Conservation (phyloP, 176 grass and related monocot genomes). For the Aegilops umbellulata region DNA sequence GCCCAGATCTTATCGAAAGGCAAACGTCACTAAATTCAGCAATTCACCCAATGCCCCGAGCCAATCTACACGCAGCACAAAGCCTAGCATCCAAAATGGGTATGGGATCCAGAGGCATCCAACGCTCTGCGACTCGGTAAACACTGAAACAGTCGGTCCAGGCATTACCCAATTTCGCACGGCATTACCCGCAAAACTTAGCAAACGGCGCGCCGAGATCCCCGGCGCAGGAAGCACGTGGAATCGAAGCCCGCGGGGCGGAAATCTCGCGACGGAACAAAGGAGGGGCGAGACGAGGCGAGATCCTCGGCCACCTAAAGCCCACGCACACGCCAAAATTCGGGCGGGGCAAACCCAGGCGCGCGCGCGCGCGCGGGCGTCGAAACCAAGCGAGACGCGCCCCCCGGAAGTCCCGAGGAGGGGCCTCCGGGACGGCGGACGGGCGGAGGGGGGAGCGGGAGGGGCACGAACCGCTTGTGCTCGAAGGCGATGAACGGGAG, state of each 20-base stretch:
- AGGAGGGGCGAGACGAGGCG: background rate
- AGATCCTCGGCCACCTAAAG: background rate
- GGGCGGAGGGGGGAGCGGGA: background rate
- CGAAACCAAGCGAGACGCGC: background rate
- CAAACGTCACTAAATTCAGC: constrained; percentile 36
- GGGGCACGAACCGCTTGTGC: constrained; percentile 71
- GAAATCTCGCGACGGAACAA: background rate
- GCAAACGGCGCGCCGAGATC: constrained; percentile 22
- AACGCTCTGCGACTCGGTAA: background rate
- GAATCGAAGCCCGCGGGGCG: background rate
- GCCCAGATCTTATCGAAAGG: constrained; percentile 41
- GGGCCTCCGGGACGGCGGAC: background rate
- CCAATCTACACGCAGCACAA: constrained; percentile 12
- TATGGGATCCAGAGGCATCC: background rate
- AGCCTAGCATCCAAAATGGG: background rate
- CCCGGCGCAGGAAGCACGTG: constrained; percentile 10
- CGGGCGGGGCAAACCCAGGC: background rate
- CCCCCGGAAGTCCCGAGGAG: background rate
- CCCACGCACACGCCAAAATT: background rate
- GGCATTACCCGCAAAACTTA: constrained; percentile 25
- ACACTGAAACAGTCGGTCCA: background rate
- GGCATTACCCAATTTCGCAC: background rate
- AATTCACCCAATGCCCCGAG: constrained; percentile 21
- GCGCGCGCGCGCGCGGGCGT: background rate
- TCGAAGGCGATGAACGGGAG: constrained; percentile 88